Conservation (phyloP, 2,329 filamentous ascomycete genomes). For the Ophiostoma triangulosporum region DNA sequence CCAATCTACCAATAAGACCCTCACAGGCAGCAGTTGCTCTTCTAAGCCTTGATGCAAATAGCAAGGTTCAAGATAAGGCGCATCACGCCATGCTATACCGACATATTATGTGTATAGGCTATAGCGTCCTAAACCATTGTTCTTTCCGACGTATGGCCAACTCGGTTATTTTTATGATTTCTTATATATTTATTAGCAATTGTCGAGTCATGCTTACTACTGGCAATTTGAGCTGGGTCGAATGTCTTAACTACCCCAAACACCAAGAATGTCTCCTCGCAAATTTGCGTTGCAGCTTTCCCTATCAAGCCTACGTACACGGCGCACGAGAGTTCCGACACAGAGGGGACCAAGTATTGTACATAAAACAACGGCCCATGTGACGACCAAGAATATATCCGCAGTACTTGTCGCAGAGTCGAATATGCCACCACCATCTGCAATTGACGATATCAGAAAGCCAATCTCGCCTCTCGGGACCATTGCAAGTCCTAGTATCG, state of each 20-base stretch:
- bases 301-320: slow-evolving; percentile 24
- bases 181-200: no score
- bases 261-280: slow-evolving; percentile 8
- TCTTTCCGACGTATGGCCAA: no score
- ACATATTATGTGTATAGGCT: no score
- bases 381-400: slow-evolving; percentile 37
- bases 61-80: not conserved
- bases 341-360: slow-evolving; percentile 37
- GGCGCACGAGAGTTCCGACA: slow-evolving; percentile 32
- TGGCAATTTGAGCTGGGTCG: no score
- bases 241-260: slow-evolving; percentile 7
- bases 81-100: not conserved
- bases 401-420: not conserved
- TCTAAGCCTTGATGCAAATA: not conserved
- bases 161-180: no score
- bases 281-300: not conserved
- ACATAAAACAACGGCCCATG: slow-evolving; percentile 42
- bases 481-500: slow-evolving; percentile 56
- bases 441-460: slow-evolving; percentile 59
- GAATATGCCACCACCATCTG: slow-evolving; percentile 39
- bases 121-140: no score
- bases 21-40: not conserved
- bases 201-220: no score
- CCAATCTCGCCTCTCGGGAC: slow-evolving; percentile 68
- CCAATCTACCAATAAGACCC: slow-evolving; percentile 20